phyloP scores from a whole-genome alignment of 1,284 basidiomycete species.

The Chalciporus piperatoides region DNA sequence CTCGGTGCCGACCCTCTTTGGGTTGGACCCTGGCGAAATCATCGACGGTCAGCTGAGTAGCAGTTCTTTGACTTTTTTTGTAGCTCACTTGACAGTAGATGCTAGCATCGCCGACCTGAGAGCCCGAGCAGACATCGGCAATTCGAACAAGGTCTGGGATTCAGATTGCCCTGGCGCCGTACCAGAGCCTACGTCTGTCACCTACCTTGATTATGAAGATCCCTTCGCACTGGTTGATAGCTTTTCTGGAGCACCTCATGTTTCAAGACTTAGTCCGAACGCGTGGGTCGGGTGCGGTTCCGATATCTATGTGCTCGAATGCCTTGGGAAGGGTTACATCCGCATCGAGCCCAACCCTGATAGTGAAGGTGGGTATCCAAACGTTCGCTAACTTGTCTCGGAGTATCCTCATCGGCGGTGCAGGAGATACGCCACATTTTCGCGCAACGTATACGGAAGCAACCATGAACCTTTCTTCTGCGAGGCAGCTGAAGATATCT shows the following conservation, averaged over 20 bases:
- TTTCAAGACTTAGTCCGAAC: constrained; percentile 46
- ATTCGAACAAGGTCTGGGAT: constrained; percentile 3
- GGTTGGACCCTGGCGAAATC: constrained; percentile 71
- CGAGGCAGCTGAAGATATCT: constrained; percentile 45
- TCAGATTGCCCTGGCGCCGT: constrained; percentile 34
- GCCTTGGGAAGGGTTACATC: constrained; percentile 72
- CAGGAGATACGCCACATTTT: constrained; percentile 36
- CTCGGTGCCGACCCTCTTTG: constrained; percentile 83
- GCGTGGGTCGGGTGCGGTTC: constrained; percentile 85
- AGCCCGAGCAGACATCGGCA: constrained; percentile 32
- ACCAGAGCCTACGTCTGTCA: constrained; percentile 62
- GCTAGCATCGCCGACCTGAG: constrained; percentile 49
- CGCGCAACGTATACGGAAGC: constrained; percentile 55
- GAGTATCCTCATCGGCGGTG: constrained; percentile 5
- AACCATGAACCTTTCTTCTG: constrained; percentile 44
- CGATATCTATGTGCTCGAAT: constrained; percentile 74
- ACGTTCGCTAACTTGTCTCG: neutral
- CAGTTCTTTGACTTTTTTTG: constrained; percentile 1
- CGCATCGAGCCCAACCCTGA: constrained; percentile 53
- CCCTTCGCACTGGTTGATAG: constrained; percentile 64
- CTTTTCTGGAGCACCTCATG: constrained; percentile 51
- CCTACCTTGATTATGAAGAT: constrained; percentile 79
- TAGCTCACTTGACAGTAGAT: constrained; percentile 37
- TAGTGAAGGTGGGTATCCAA: constrained; percentile 32
- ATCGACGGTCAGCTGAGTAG: constrained; percentile 51